phyloP scores from a whole-genome alignment of 441 rosid genomes.

The Populus hybrid region DNA sequence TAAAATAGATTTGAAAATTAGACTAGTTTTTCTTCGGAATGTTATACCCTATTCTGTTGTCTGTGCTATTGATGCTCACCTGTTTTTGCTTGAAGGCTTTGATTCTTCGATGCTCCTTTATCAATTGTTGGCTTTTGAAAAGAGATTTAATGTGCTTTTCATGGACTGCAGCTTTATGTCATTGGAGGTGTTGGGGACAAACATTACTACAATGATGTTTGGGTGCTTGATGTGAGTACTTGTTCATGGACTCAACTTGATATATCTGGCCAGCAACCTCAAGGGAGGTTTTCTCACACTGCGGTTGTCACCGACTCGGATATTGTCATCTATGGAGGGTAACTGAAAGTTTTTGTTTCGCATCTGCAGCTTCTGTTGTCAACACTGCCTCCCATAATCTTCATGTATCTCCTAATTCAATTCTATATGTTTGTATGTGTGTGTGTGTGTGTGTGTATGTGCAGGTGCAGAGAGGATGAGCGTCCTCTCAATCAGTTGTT shows the following conservation, averaged over 20 bases:
- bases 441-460: not conserved
- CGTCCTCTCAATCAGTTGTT: conserved; percentile 63
- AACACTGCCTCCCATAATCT: not conserved
- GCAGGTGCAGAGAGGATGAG: conserved; percentile 76
- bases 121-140: not conserved
- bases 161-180: conserved; percentile 45
- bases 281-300: too few relatives aligned
- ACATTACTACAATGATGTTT: conserved; percentile 61
- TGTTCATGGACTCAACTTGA: conserved; percentile 54
- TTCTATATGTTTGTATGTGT: too few relatives aligned
- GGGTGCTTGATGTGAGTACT: conserved; percentile 48
- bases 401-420: not conserved
- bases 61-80: too few relatives aligned
- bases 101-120: not conserved
- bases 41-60: too few relatives aligned
- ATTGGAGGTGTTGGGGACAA: conserved; percentile 76
- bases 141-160: not conserved
- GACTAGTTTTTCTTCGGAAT: too few relatives aligned
- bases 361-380: not conserved
- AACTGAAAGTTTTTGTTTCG: too few relatives aligned
- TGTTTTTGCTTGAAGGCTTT: too few relatives aligned
- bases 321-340: too few relatives aligned
- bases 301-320: too few relatives aligned
- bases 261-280: conserved; percentile 52
- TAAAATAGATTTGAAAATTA: too few relatives aligned